phyloP scores from a whole-genome alignment of 495 filamentous ascomycete species.

The Penicillium cosmopolitanum region DNA sequence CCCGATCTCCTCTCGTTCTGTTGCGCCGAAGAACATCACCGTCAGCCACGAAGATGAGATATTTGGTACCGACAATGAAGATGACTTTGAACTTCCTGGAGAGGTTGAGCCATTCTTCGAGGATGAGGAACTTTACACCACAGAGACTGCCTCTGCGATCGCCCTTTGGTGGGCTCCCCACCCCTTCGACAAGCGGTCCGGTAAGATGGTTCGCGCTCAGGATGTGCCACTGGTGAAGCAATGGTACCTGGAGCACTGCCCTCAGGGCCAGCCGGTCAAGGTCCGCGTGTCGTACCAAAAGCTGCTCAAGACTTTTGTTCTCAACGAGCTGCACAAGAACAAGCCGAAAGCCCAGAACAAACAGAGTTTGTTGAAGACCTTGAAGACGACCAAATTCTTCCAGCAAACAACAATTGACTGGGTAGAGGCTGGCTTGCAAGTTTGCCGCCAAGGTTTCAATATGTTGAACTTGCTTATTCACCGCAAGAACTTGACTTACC shows the following conservation, averaged over 20 bases:
- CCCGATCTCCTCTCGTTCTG: slow-evolving; percentile 92
- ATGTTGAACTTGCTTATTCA: slow-evolving; percentile 99
- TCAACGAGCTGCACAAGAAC: slow-evolving; percentile 96
- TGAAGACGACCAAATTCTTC: slow-evolving; percentile 98
- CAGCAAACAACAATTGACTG: slow-evolving; percentile 99
- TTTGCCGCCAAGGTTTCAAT: slow-evolving; percentile 98
- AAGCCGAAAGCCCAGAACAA: slow-evolving; percentile 93
- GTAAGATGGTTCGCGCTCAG: slow-evolving; percentile 95
- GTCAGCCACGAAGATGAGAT: slow-evolving; percentile 94
- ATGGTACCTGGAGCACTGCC: slow-evolving; percentile 97
- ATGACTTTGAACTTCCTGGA: slow-evolving; percentile 85
- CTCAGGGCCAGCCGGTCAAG: slow-evolving; percentile 91
- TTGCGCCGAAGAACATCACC: slow-evolving; percentile 92
- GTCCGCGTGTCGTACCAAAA: slow-evolving; percentile 99
- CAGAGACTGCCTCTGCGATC: slow-evolving; percentile 91
- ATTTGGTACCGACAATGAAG: slow-evolving; percentile 84
- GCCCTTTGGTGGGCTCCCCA: slow-evolving; percentile 98
- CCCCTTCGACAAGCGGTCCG: slow-evolving; percentile 94
- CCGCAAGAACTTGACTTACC: slow-evolving; percentile 96
- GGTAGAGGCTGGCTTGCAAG: slow-evolving; percentile 98
- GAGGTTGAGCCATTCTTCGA: slow-evolving; percentile 85
- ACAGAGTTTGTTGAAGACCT: slow-evolving; percentile 83
- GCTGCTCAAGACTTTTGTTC: slow-evolving; percentile 91
- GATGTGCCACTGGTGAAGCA: slow-evolving; percentile 98
- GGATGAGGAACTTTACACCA: slow-evolving; percentile 86